Conservation (phyloP, 441 rosid genomes). For the Flueggea neowawraea region DNA sequence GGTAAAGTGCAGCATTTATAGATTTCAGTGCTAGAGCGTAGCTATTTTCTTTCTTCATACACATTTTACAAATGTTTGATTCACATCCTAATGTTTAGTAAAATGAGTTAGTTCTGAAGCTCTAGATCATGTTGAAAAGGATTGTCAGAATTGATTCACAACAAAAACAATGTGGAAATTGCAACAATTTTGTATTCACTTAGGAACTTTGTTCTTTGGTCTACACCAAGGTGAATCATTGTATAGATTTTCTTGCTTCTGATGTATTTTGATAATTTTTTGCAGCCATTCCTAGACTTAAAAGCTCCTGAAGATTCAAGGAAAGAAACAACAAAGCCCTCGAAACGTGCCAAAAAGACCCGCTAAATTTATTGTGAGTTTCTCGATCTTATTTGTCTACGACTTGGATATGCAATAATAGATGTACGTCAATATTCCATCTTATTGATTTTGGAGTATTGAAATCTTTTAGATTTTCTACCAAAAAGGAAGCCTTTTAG, state of each 20-base stretch:
- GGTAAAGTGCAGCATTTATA: too few species aligned
- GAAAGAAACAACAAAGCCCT: slow-evolving; percentile 52
- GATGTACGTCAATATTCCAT: too few species aligned
- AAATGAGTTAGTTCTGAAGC: not conserved
- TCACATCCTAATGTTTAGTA: too few species aligned
- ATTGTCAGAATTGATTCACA: not conserved
- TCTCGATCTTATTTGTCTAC: not conserved
- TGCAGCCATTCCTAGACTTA: slow-evolving; percentile 68
- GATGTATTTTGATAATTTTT: slow-evolving; percentile 1
- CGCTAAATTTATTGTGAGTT: slow-evolving; percentile 36
- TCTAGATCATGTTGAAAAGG: not conserved
- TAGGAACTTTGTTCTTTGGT: not conserved
- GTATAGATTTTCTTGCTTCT: not conserved
- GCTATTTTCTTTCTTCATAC: too few species aligned
- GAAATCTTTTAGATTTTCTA: too few species aligned
- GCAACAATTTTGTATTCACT: not conserved
- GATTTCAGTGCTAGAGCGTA: too few species aligned
- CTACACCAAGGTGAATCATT: not conserved
- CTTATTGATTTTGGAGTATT: slow-evolving; percentile 7
- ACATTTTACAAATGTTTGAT: too few species aligned
- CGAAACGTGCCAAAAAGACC: slow-evolving; percentile 64
- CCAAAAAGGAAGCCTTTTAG: too few species aligned
- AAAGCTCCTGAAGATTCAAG: slow-evolving; percentile 51
- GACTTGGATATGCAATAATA: too few species aligned
- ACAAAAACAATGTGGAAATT: not conserved